These are phyloP conservation scores for Clarireedia paspali DNA, from an alignment of 2,329 filamentous ascomycete genomes.

Conservation along the genomic window DNA sequence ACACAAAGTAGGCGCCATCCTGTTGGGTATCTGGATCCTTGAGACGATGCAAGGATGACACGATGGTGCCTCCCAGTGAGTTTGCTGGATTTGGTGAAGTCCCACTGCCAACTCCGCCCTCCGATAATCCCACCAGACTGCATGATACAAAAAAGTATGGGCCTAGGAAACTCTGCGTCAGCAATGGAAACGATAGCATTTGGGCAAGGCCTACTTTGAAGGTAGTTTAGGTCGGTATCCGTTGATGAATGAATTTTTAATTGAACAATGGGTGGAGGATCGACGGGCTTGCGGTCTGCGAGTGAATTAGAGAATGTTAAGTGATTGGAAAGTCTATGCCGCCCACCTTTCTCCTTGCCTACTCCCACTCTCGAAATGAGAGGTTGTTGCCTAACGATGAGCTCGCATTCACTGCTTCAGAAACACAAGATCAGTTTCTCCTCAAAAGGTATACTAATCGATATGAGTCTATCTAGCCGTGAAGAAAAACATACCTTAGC, in stretches of 20 bases:
- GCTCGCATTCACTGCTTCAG: conserved; percentile 45
- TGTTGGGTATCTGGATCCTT: conserved; percentile 65
- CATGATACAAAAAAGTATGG: conserved; percentile 44
- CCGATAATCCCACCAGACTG: conserved; percentile 29
- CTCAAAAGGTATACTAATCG: neutral
- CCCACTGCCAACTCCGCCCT: neutral
- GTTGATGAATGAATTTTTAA: conserved; percentile 41
- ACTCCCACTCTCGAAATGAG: conserved; percentile 59
- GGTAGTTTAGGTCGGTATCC: conserved; percentile 40
- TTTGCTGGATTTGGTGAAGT: conserved; percentile 34
- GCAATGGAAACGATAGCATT: neutral
- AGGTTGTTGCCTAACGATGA: conserved; percentile 59
- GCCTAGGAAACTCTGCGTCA: conserved; percentile 26
- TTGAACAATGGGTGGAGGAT: conserved; percentile 79
- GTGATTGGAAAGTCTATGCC: neutral
- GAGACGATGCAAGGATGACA: conserved; percentile 74
- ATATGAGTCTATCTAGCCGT: neutral
- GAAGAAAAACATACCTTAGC: conserved; percentile 16
- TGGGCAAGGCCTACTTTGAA: conserved; percentile 45
- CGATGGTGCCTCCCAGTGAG: conserved; percentile 61
- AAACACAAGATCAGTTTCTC: conserved; percentile 20
- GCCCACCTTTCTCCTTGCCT: conserved; percentile 66
- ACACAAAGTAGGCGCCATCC: conserved; percentile 86
- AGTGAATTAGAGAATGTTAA: conserved; percentile 5
- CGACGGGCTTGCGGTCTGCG: conserved; percentile 74